phyloP scores from a whole-genome alignment of 2,329 filamentous ascomycete species.

The Talaromyces sp. region DNA sequence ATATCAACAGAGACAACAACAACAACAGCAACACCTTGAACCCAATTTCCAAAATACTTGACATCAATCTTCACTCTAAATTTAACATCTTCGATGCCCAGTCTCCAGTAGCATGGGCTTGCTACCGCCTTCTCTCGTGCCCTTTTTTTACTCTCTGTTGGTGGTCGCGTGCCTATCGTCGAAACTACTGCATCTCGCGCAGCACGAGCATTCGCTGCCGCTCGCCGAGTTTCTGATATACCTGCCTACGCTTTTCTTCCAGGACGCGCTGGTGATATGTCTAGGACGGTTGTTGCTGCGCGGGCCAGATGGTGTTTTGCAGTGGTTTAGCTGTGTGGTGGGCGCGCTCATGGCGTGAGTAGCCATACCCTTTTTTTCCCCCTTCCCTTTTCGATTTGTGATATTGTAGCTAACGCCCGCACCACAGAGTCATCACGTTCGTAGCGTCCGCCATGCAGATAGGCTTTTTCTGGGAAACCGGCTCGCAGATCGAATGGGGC shows the following conservation, averaged over 20 bases:
- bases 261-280: conserved; percentile 29
- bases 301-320: conserved; percentile 17
- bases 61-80: background rate
- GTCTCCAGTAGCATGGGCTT: background rate
- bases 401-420: too few species aligned
- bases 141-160: conserved; percentile 27
- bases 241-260: conserved; percentile 33
- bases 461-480: conserved; percentile 37
- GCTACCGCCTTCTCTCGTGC: conserved; percentile 14
- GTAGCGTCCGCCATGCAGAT: conserved; percentile 32
- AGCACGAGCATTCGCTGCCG: conserved; percentile 28
- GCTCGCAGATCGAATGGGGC: conserved; percentile 36
- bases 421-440: conserved; percentile 24
- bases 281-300: conserved; percentile 26
- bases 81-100: background rate
- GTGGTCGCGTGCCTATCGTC: conserved; percentile 28
- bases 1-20: too few species aligned
- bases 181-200: conserved; percentile 29
- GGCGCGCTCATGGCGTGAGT: conserved; percentile 26
- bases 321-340: conserved; percentile 21
- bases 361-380: background rate
- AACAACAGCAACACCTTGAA: too few species aligned
- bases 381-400: too few species aligned
- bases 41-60: background rate
- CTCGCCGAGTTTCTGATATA: conserved; percentile 32